Evolutionary conservation across 306 rosid genomes (phyloP), one percentile per base, ranked within the genome.

Genomic region (apple (Malus domestica)): DNA sequence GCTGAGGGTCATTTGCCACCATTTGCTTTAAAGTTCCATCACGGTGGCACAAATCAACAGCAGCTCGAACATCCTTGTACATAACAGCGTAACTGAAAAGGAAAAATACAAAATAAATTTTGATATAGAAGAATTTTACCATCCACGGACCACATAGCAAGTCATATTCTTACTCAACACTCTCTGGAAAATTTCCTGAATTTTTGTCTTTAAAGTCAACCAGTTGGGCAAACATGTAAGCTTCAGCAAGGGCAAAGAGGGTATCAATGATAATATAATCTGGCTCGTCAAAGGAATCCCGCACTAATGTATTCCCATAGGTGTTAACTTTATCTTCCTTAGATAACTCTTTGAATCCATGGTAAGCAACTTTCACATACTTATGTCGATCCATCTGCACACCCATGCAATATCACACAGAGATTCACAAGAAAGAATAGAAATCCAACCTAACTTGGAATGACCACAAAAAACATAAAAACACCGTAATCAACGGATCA

Each of bases 31-130:
- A 83, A 58, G 98, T 95, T 82, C 99, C 99, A 77, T 95, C 99
- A 23, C 98, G 97, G 78, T 95, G 98, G 79, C 99, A 95, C 87
- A 95, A 80, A 83, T 95, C 99, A 82, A 95, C 96, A 20, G 99
- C 99, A 73, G 99, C 99, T 84, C 99, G 88, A 82, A 95, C 96
- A 90, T 95, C 99, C 89, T 86, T 95, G 83, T 92, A 95, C 87
- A 95, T 89, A 57, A 86, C 86, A 75, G 97, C 86, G 73, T 92
- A 95, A 76, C 99, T 95, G 87, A 76, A 80, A 83, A 60, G 23
- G 67, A 74, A 74, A 74, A 55, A 4, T 70, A 27, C 10, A 27
- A 23, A 19, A 65, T 52, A 51, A 55, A 23, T 63, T 76, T 66
- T 18, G 78, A 33, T 63, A 49, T 27, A 18, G 20, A 38, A 68